Percentiles rank a stretch among this genome's conserved stretches.
Conservation (phyloP, 257 asterid genomes). For the Ligustrum vulgare region DNA sequence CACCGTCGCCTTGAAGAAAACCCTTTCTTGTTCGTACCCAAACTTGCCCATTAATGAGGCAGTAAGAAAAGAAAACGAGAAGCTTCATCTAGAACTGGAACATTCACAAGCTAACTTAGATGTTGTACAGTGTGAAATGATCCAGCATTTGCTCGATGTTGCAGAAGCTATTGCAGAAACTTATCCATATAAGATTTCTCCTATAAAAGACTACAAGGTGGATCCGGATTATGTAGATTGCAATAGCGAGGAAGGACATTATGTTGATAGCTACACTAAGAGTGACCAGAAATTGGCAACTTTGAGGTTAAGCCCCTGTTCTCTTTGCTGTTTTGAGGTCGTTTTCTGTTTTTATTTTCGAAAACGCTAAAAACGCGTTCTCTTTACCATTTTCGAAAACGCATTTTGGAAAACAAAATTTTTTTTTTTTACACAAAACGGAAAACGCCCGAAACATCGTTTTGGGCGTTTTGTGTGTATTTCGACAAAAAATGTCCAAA, state of each 20-base stretch:
- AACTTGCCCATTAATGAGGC: slow-evolving; percentile 69
- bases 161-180: slow-evolving; percentile 75
- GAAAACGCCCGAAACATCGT: too few relatives aligned
- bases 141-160: slow-evolving; percentile 87
- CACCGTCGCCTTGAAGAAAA: slow-evolving; percentile 63
- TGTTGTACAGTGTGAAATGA: slow-evolving; percentile 80
- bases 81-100: slow-evolving; percentile 81
- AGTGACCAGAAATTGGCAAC: slow-evolving; percentile 48
- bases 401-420: too few relatives aligned
- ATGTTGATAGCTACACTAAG: slow-evolving; percentile 37
- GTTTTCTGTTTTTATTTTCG: too few relatives aligned
- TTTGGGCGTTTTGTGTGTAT: too few relatives aligned
- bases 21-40: slow-evolving; percentile 86
- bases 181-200: slow-evolving; percentile 39
- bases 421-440: too few relatives aligned
- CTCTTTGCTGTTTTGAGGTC: too few relatives aligned
- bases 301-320: too few relatives aligned
- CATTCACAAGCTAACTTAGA: slow-evolving; percentile 78
- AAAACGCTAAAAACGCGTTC: too few relatives aligned
- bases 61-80: slow-evolving; percentile 68
- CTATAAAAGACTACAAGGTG: slow-evolving; percentile 46
- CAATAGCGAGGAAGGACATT: slow-evolving; percentile 29
- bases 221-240: slow-evolving; percentile 41
- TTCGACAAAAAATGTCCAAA: too few relatives aligned
- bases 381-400: too few relatives aligned